Percentiles rank a stretch among this genome's conserved stretches.
phyloP scores from a whole-genome alignment of 1,139 yeast species.

The Sugiyamaella paludigena region DNA sequence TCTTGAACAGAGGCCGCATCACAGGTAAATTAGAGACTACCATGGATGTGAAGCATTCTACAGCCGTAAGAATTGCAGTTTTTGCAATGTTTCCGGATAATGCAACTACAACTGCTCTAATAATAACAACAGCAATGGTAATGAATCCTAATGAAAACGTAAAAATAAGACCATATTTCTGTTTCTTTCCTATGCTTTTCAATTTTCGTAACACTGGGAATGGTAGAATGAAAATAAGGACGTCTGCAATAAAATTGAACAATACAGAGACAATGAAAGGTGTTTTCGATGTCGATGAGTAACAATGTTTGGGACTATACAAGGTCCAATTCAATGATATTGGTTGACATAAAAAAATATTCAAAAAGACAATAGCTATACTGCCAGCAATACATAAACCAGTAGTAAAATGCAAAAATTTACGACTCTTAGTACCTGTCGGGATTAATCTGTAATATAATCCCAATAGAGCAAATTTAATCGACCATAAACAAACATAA shows the following conservation, averaged over 20 bases:
- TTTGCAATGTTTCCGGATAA: slow-evolving; percentile 27
- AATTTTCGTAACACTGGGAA: slow-evolving; percentile 31
- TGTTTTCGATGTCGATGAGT: slow-evolving; percentile 31
- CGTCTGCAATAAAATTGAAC: slow-evolving; percentile 31
- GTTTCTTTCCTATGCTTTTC: slow-evolving; percentile 24
- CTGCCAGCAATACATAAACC: slow-evolving; percentile 21
- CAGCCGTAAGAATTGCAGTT: slow-evolving; percentile 32
- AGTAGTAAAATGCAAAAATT: slow-evolving; percentile 25
- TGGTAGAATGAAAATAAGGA: slow-evolving; percentile 32
- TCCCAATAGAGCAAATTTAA: slow-evolving; percentile 34
- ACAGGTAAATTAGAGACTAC: slow-evolving; percentile 34
- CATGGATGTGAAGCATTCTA: slow-evolving; percentile 34
- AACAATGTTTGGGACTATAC: slow-evolving; percentile 25
- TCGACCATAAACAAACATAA: slow-evolving; percentile 33
- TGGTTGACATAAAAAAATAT: slow-evolving; percentile 33
- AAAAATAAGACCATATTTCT: slow-evolving; percentile 29
- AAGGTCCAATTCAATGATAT: slow-evolving; percentile 32
- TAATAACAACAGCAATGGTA: slow-evolving; percentile 30
- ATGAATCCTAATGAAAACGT: slow-evolving; percentile 34
- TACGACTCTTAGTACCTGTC: slow-evolving; percentile 26
- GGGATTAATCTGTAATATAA: slow-evolving; percentile 34
- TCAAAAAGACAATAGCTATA: slow-evolving; percentile 27
- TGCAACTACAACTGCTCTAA: slow-evolving; percentile 29
- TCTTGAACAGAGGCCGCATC: slow-evolving; percentile 28
- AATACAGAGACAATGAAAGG: slow-evolving; percentile 33